Evolutionary conservation across 441 rosid genomes (phyloP), one percentile per base, ranked within the genome.

Genomic region (Arabidopsis lyrata): DNA sequence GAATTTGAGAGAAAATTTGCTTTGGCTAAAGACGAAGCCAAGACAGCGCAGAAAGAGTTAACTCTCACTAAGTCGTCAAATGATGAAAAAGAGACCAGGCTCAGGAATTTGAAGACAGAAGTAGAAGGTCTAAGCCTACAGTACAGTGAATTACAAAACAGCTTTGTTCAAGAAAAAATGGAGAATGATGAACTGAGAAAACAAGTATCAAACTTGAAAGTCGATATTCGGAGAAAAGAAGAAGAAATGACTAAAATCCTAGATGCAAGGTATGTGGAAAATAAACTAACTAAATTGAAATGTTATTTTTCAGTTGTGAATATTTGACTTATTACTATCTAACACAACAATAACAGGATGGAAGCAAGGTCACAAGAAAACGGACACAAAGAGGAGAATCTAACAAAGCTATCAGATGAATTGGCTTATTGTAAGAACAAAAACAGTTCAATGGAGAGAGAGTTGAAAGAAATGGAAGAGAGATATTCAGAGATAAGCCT

Each of bases 401-500:
- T 70, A 18, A 49, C 80, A 54, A 85, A 85, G 74, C 36, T 83
- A 72, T 56, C 78, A 75, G 77, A 68, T 24, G 91, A 88, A 73
- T 58, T 87, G 80, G 79, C 70, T 18, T 66, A 73, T 29, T 74
- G 84, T 35, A 83, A 74, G 70, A 90, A 87, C 75, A 90, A 82
- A 81, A 92, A 88, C 84, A 82, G 69, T 61, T 56, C 62, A 7
- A 86, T 83, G 86, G 88, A 85, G 77, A 78, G 81, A 52, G 88
- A 86, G 71, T 68, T 86, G 66, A 82, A 85, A 74, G 87, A 86
- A 24, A 86, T 86, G 87, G 81, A 86, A 83, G 90, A 82, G 68
- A 84, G 92, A 73, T 92, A 94, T 72, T 90, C 97, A 53, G 92
- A 87, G 81, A 89, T 88, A 80, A 95, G 99, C 81, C 88, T 95